Evolutionary conservation across 768 basidiomycete genomes (phyloP).

Genomic region (Rubroboletus pulcherrimus): DNA sequence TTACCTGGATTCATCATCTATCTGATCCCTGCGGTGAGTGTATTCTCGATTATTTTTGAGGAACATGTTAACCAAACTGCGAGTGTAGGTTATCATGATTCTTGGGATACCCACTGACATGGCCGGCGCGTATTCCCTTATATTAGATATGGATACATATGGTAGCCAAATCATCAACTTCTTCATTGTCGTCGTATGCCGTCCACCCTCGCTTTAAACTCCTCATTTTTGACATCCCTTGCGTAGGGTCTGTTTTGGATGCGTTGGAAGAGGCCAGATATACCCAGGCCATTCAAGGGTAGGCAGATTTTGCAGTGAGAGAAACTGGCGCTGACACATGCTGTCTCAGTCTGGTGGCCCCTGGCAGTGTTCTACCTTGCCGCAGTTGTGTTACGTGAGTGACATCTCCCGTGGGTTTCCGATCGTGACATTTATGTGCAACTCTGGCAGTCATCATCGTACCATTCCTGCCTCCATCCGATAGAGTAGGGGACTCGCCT

Average conservation of each 20-base stretch:
- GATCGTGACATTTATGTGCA: slow-evolving; percentile 21
- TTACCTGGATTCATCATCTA: slow-evolving; percentile 53
- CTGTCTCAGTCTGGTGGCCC: slow-evolving; percentile 48
- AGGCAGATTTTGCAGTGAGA: not conserved
- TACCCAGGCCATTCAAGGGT: slow-evolving; percentile 53
- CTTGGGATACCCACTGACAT: slow-evolving; percentile 42
- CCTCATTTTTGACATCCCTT: not conserved
- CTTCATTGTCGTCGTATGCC: slow-evolving; percentile 48
- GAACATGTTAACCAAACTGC: not conserved
- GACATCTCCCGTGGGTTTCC: not conserved
- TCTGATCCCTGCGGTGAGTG: slow-evolving; percentile 45
- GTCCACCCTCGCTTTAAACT: slow-evolving; percentile 26
- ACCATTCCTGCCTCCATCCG: slow-evolving; percentile 53
- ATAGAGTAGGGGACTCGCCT: slow-evolving; percentile 55
- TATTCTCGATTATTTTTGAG: no score
- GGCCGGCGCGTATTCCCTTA: slow-evolving; percentile 52
- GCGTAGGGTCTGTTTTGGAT: slow-evolving; percentile 54
- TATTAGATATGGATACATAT: slow-evolving; percentile 47
- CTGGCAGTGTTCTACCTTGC: slow-evolving; percentile 53
- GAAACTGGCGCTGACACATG: slow-evolving; percentile 1
- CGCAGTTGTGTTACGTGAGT: slow-evolving; percentile 48
- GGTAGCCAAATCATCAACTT: slow-evolving; percentile 53
- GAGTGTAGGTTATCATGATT: slow-evolving; percentile 45
- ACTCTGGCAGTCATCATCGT: slow-evolving; percentile 44
- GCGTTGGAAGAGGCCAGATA: slow-evolving; percentile 47